Base-by-base conservation (phyloP, 1,284 basidiomycete genomes). In the Cryptococcus wingfieldii region DNA sequence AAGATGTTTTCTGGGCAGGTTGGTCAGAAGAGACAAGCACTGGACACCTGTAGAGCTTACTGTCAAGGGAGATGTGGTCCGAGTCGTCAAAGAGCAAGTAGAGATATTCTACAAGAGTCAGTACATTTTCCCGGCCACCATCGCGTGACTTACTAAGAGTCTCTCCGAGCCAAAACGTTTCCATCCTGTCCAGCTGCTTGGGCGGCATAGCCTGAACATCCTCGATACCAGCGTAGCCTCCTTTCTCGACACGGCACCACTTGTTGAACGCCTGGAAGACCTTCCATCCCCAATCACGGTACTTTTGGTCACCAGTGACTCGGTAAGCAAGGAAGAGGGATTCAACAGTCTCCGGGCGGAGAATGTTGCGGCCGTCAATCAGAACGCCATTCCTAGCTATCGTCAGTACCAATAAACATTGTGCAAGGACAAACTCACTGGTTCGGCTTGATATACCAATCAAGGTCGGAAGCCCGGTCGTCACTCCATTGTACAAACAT, bases 311-410 rank as follows among this genome's bases (percentile, higher is more conserved):
- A 16, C 92, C 91, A 0, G 93, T 95, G 7, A 91, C 78, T 14
- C 93, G 84, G 77, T 81, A 83, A 0, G 90, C 94, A 54, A 94
- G 79, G 79, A 96, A 94, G 31, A 97, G 83, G 1, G 90, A 93
- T 76, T 98, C 94, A 39, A 94, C 85, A 2, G 94, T 97, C 77
- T 98, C 94, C 2, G 94, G 94, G 4, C 91, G 89, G 14, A 95
- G 83, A 61, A 96, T 95, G 72, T 97, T 96, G 53, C 90, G 84
- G 12, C 90, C 89, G 65, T 96, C 92, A 55, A 80, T 90, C 80
- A 59, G 83, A 77, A 54, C 53, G 16, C 49, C 61, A n/a, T 67
- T 64, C 14, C 66, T 69, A 14, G 41, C 9, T 23, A 42, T 42
- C 19, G 41, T 16, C 31, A 39, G 37, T 9, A 23, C 46, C 41